phyloP scores from a whole-genome alignment of 495 filamentous ascomycete genomes.

The Tricharina praecox region DNA sequence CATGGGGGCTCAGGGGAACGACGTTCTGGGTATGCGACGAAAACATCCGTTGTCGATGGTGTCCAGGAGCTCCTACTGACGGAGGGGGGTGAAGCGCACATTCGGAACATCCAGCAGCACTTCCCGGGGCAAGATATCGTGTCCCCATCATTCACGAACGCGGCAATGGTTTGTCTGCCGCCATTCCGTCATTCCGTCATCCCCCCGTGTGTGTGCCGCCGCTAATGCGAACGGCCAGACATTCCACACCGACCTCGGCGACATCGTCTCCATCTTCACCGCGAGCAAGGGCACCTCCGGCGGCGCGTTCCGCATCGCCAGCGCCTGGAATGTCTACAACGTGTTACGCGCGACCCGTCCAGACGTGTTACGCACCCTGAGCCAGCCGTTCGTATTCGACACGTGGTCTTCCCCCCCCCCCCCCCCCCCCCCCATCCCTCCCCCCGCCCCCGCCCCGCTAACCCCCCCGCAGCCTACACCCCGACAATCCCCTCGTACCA shows the following conservation, averaged over 20 bases:
- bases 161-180: neutral
- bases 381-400: neutral
- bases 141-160: neutral
- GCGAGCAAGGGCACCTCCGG: neutral
- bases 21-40: neutral
- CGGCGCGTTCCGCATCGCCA: slow-evolving; percentile 1
- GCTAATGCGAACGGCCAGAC: slow-evolving; percentile 16
- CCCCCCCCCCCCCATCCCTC: neutral
- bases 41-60: too few species aligned
- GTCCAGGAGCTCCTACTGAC: too few species aligned
- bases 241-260: slow-evolving; percentile 37
- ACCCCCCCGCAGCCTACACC: neutral
- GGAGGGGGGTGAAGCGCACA: neutral
- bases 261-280: slow-evolving; percentile 30
- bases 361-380: neutral
- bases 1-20: slow-evolving; percentile 32
- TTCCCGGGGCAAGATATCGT: neutral
- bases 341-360: neutral
- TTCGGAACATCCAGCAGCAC: neutral
- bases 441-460: neutral
- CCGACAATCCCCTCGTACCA: neutral
- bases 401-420: too few species aligned
- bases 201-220: too few species aligned
- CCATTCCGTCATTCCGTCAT: slow-evolving; percentile 27
- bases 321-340: slow-evolving; percentile 1